phyloP scores from a whole-genome alignment of 129 eudicot species.

The Helianthus tuberosus region DNA sequence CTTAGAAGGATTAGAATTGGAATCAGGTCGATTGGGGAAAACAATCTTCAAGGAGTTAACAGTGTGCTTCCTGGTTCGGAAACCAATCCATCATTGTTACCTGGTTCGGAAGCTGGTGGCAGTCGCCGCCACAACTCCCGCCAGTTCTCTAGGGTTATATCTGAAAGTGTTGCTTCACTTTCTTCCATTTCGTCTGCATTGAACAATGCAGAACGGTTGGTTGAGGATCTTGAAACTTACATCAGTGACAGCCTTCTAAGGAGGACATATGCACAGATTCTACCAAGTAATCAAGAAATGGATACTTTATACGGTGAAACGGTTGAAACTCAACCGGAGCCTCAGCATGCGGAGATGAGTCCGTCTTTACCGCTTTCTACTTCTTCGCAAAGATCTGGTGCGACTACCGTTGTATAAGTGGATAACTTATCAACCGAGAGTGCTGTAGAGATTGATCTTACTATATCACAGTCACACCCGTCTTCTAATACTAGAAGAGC shows the following conservation, averaged over 20 bases:
- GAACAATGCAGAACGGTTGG: conserved; percentile 66
- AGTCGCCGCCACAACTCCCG: conserved; percentile 55
- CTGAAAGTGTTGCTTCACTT: conserved; percentile 82
- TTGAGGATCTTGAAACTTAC: conserved; percentile 64
- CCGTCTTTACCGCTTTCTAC: conserved; percentile 29
- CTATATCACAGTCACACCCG: conserved; percentile 36
- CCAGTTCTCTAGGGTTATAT: too few species aligned
- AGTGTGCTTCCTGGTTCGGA: conserved; percentile 24
- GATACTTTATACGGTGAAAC: conserved; percentile 31
- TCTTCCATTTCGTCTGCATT: conserved; percentile 73
- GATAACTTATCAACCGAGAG: conserved; percentile 37
- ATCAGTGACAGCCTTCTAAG: conserved; percentile 49
- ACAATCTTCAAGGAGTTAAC: conserved; percentile 31
- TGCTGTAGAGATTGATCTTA: conserved; percentile 36
- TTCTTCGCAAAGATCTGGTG: conserved; percentile 44
- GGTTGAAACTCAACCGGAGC: conserved; percentile 35
- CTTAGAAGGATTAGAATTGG: conserved; percentile 75
- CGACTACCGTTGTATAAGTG: conserved; percentile 35
- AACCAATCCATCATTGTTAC: conserved; percentile 18
- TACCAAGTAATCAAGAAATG: conserved; percentile 33
- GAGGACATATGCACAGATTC: conserved; percentile 36
- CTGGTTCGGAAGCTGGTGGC: conserved; percentile 38
- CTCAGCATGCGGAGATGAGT: conserved; percentile 45
- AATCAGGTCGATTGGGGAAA: conserved; percentile 50
- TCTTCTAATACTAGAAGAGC: conserved; percentile 53